phyloP scores from a whole-genome alignment of 352 stramenopile genomes.

The Globisporangium viniferum region DNA sequence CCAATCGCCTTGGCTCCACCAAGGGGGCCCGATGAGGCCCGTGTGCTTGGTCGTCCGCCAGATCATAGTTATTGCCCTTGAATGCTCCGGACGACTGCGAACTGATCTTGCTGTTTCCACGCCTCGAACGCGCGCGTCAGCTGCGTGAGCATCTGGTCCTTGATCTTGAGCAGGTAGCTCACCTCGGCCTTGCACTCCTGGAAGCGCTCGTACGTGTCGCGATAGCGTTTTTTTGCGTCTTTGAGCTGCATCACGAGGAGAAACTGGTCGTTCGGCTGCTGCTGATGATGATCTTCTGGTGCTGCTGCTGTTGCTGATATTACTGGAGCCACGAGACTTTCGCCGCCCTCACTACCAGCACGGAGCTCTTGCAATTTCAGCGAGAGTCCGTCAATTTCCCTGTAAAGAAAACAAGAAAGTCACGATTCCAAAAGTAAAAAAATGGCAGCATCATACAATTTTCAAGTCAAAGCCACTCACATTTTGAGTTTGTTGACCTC shows the following conservation, averaged over 20 bases:
- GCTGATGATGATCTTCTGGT: neutral
- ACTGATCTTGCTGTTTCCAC: slow-evolving; percentile 28
- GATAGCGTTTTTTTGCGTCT: slow-evolving; percentile 58
- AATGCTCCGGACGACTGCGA: neutral
- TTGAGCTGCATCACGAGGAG: slow-evolving; percentile 48
- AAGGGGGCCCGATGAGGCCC: no score
- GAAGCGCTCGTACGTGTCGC: slow-evolving; percentile 40
- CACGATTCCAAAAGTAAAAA: no score
- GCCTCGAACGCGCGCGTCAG: slow-evolving; percentile 50
- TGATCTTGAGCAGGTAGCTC: slow-evolving; percentile 52
- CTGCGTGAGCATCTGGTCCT: slow-evolving; percentile 58
- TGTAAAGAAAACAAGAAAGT: slow-evolving; percentile 8
- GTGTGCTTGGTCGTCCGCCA: neutral
- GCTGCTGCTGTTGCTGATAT: neutral
- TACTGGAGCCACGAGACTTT: neutral
- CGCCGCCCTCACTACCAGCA: neutral
- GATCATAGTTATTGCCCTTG: neutral
- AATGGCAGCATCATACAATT: neutral
- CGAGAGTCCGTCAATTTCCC: slow-evolving; percentile 46
- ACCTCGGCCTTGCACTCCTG: slow-evolving; percentile 55
- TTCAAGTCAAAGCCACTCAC: slow-evolving; percentile 27
- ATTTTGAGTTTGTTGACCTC: slow-evolving; percentile 60
- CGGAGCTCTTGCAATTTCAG: slow-evolving; percentile 36
- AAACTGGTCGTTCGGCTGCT: slow-evolving; percentile 7
- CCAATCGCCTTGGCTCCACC: neutral